phyloP scores from a whole-genome alignment of 2,329 filamentous ascomycete species.

The Shiraia bambusicola region DNA sequence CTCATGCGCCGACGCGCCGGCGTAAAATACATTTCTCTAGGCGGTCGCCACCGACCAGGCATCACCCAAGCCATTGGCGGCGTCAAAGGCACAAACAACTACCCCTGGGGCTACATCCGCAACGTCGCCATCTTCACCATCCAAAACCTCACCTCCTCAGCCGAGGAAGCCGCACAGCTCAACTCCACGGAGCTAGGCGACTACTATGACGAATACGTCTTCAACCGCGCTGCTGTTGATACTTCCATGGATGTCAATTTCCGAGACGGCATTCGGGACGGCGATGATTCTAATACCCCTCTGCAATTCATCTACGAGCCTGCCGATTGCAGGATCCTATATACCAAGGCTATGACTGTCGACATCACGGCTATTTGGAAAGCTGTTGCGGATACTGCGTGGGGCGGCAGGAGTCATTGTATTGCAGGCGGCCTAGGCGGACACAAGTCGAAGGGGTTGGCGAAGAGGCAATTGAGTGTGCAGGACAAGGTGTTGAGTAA shows the following conservation, averaged over 20 bases:
- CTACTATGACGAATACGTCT: slow-evolving; percentile 35
- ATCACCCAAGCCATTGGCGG: slow-evolving; percentile 62
- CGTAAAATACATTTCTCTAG: slow-evolving; percentile 60
- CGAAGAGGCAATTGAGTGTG: slow-evolving; percentile 26
- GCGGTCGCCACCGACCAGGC: slow-evolving; percentile 57
- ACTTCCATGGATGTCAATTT: slow-evolving; percentile 40
- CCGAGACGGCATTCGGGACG: slow-evolving; percentile 47
- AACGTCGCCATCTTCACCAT: slow-evolving; percentile 24
- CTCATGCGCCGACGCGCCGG: slow-evolving; percentile 55
- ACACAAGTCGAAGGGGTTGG: slow-evolving; percentile 13
- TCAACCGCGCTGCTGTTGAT: slow-evolving; percentile 31
- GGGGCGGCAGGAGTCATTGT: slow-evolving; percentile 36
- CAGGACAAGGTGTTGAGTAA: slow-evolving; percentile 27
- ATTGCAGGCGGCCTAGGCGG: slow-evolving; percentile 34
- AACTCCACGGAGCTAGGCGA: slow-evolving; percentile 35
- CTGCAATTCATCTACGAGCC: slow-evolving; percentile 64
- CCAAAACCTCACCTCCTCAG: slow-evolving; percentile 21
- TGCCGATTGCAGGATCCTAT: slow-evolving; percentile 63
- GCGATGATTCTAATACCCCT: slow-evolving; percentile 48
- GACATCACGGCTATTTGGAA: slow-evolving; percentile 59
- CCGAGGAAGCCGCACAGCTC: slow-evolving; percentile 29
- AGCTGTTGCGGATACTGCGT: slow-evolving; percentile 41
- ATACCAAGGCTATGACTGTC: slow-evolving; percentile 58
- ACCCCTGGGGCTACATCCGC: slow-evolving; percentile 37
- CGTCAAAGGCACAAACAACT: slow-evolving; percentile 58